phyloP scores from a whole-genome alignment of 1,139 yeast genomes.

The Lodderomyces orthopsilosis region DNA sequence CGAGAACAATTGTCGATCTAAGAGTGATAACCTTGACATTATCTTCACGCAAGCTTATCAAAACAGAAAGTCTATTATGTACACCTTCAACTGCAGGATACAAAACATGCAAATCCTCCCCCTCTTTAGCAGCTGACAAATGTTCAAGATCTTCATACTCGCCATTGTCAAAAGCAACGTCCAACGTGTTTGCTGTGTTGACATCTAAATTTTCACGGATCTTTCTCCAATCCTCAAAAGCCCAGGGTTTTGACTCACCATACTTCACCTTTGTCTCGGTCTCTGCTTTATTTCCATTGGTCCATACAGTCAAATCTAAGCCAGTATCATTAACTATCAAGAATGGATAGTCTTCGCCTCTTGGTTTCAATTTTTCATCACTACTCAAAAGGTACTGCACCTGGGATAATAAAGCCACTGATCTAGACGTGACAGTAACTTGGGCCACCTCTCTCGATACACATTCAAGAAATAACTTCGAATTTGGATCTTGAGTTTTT shows the following conservation, averaged over 20 bases:
- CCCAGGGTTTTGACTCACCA: constrained; percentile 69
- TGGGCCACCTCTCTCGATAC: constrained; percentile 77
- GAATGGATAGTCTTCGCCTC: constrained; percentile 86
- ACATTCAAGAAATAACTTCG: constrained; percentile 56
- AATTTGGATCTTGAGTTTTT: constrained; percentile 41
- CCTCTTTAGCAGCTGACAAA: constrained; percentile 75
- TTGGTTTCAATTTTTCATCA: constrained; percentile 54
- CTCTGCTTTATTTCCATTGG: constrained; percentile 25
- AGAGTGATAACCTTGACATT: constrained; percentile 74
- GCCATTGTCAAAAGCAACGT: constrained; percentile 56
- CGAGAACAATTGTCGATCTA: constrained; percentile 70
- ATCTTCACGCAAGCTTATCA: constrained; percentile 65
- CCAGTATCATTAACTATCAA: constrained; percentile 84
- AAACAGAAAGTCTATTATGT: constrained; percentile 74
- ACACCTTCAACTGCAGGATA: constrained; percentile 61
- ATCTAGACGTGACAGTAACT: constrained; percentile 75
- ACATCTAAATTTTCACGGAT: constrained; percentile 78
- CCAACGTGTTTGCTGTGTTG: constrained; percentile 61
- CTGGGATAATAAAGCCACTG: constrained; percentile 74
- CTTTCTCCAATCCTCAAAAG: constrained; percentile 90
- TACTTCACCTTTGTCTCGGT: constrained; percentile 39
- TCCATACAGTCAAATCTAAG: constrained; percentile 75
- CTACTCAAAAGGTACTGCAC: constrained; percentile 56
- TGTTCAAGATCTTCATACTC: constrained; percentile 51
- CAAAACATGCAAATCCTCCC: constrained; percentile 72